Evolutionary conservation across 1,284 basidiomycete genomes (phyloP).

Genomic region (Malassezia cuniculi): DNA sequence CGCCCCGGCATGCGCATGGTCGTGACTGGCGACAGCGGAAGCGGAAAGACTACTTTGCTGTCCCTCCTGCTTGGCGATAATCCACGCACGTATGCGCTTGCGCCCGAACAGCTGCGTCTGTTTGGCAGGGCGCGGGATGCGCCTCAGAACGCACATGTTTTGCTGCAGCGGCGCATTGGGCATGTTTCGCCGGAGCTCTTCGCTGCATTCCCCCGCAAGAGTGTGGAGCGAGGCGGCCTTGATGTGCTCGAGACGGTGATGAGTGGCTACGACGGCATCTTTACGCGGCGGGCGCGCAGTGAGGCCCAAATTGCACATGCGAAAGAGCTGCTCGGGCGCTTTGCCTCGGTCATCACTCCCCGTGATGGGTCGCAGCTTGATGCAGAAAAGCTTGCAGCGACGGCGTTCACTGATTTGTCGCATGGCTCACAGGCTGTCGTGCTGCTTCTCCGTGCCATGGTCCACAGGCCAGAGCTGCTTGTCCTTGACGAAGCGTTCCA

Average conservation of each 20-base stretch:
- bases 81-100: constrained; percentile 68
- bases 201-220: constrained; percentile 62
- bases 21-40: constrained; percentile 48
- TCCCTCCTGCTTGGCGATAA: constrained; percentile 84
- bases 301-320: constrained; percentile 16
- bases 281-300: constrained; percentile 15
- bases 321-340: constrained; percentile 13
- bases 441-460: constrained; percentile 32
- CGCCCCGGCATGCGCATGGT: constrained; percentile 20
- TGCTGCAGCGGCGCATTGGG: constrained; percentile 47
- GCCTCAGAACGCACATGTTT: constrained; percentile 24
- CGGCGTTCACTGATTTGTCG: constrained; percentile 18
- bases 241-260: constrained; percentile 30
- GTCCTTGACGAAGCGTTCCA: constrained; percentile 44
- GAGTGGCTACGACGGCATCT: constrained; percentile 35
- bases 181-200: constrained; percentile 78
- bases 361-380: no score
- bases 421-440: constrained; percentile 35
- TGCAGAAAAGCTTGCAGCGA: constrained; percentile 9
- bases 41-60: constrained; percentile 89
- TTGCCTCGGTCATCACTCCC: constrained; percentile 28
- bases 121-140: constrained; percentile 29
- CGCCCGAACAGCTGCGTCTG: constrained; percentile 24
- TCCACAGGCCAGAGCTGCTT: constrained; percentile 26
- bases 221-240: constrained; percentile 24